Evolutionary conservation across 306 rosid genomes (phyloP), one percentile per base, ranked within the genome.

Genomic region (Vachellia pachyceras): DNA sequence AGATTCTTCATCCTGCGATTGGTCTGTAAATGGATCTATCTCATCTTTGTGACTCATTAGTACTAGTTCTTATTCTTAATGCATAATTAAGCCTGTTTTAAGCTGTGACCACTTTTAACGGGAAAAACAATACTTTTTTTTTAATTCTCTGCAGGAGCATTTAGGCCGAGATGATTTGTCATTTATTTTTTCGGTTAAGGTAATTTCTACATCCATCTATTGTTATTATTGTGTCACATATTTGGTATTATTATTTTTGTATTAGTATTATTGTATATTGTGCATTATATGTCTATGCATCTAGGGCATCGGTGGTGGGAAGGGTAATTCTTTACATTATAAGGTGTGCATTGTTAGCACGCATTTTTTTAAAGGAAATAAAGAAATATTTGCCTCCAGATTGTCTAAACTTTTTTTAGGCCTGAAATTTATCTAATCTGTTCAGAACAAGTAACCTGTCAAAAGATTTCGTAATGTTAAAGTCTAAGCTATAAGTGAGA

Each of bases 161-260:
- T 86, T 95, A 83, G 92, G 91, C 42, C 88, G 93, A 87, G 99
- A 95, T 80, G 99, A 95, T 82, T 86, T 82, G 76, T 84, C 99
- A 69, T 95, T 95, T 75, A 81, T 93, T 79, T 95, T 95, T 79
- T 88, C 97, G n/a, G 91, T 91, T 58, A 93, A 95, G 99, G 99
- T 95, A 85, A 71, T 25, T 67, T 67, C 36, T 73, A 39, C 58
- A 66, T 49, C 63, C 58, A 41, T 64, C 75, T 77, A 67, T 58
- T 69, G 44, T 45, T 65, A 44, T 60, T 33, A 50, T 45, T 47
- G 8, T 82, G 72, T 70, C 4, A 18, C 6, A 18, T 52, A 54
- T 54, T 54, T 54, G 1, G 8, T 6, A 54, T 0, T n/a, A 18
- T 6, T 54, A 6, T 54, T 18, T 54, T 54, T 45, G 71, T 63